These are phyloP conservation scores for Zymoseptoria ardabiliae DNA, from an alignment of 2,329 filamentous ascomycete genomes.

Conservation along the genomic window DNA sequence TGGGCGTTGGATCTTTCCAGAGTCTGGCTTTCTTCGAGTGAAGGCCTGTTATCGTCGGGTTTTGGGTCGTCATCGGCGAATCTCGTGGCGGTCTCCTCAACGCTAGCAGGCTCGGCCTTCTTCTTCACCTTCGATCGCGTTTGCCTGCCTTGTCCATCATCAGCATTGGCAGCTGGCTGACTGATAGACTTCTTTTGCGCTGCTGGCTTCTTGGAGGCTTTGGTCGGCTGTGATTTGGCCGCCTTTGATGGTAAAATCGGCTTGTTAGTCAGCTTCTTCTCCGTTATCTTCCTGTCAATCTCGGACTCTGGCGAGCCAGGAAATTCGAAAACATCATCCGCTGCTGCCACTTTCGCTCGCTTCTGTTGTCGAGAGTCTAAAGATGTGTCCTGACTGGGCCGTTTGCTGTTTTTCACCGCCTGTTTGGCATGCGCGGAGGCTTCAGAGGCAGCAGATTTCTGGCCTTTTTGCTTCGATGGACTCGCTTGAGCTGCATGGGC, in stretches of 20 bases:
- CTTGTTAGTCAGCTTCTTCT: background rate
- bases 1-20: background rate
- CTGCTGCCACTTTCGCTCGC: background rate
- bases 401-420: background rate
- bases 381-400: background rate
- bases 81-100: background rate
- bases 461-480: background rate
- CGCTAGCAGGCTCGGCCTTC: background rate
- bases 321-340: background rate
- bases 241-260: background rate
- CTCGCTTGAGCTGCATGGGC: background rate
- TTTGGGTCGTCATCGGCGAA: background rate
- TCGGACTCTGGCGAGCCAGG: background rate
- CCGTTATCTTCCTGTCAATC: background rate
- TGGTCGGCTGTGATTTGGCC: background rate
- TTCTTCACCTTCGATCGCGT: background rate
- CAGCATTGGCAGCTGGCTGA: background rate
- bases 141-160: background rate
- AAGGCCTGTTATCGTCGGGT: background rate
- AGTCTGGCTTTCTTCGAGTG: background rate
- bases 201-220: background rate
- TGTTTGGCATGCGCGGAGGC: background rate
- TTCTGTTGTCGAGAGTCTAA: background rate
- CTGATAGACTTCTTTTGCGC: background rate
- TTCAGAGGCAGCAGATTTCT: background rate